Evolutionary conservation across 2,329 filamentous ascomycete genomes (phyloP).

Genomic region (Neofusicoccum sp.): DNA sequence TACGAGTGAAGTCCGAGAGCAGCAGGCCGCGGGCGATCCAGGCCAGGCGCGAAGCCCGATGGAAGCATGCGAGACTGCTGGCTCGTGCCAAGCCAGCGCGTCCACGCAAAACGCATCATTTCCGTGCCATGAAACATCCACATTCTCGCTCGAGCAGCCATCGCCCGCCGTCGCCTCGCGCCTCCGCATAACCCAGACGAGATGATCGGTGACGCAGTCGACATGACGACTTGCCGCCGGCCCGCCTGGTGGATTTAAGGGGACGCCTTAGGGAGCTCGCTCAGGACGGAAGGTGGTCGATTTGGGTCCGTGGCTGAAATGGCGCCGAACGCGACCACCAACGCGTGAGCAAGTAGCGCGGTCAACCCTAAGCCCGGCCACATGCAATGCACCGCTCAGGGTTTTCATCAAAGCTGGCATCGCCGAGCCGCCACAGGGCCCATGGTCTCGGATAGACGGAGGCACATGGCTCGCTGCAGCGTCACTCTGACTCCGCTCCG

Average conservation of each 20-base stretch:
- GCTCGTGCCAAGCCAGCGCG: conserved; percentile 17
- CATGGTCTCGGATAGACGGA: conserved; percentile 19
- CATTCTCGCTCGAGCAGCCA: conserved; percentile 12
- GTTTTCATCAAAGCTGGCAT: conserved; percentile 12
- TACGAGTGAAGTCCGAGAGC: conserved; percentile 16
- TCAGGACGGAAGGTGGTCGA: conserved; percentile 21
- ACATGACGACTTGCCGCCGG: not conserved
- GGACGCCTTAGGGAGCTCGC: not conserved
- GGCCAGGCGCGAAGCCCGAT: conserved; percentile 2
- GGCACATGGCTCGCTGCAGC: conserved; percentile 15
- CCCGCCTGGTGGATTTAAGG: not conserved
- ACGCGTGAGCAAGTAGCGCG: conserved; percentile 14
- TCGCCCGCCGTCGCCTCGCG: not conserved
- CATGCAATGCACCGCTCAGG: conserved; percentile 18
- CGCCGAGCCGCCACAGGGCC: conserved; percentile 14
- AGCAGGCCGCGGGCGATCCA: conserved; percentile 13
- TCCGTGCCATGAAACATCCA: conserved; percentile 19
- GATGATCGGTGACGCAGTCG: conserved; percentile 14
- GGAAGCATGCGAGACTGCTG: conserved; percentile 15
- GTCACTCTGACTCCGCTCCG: conserved; percentile 18
- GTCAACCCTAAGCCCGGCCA: conserved; percentile 6
- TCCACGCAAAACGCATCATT: conserved; percentile 13
- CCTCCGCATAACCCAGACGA: conserved; percentile 11
- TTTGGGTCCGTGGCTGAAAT: conserved; percentile 15
- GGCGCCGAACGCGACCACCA: conserved; percentile 21